A percentile compares a stretch with the other conserved stretches of the same genome.
Conservation (phyloP, 345 rosid genomes). For the Eutrema yunnanense region DNA sequence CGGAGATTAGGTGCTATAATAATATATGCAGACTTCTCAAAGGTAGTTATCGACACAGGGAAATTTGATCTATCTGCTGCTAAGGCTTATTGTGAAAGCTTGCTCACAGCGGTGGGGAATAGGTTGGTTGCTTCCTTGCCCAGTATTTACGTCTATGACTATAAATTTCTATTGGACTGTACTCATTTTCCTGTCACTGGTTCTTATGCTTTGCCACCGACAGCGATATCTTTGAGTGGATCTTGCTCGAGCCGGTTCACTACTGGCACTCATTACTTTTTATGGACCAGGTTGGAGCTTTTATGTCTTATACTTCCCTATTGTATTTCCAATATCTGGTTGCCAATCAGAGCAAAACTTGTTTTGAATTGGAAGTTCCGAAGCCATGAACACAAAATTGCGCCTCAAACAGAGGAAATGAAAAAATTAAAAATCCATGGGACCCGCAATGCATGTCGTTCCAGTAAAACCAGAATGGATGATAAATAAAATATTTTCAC, state of each 20-base stretch:
- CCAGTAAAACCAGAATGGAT: conserved; percentile 1
- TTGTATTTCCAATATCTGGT: background rate
- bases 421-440: background rate
- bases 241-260: conserved; percentile 72
- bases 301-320: background rate
- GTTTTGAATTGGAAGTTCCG: background rate
- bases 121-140: conserved; percentile 47
- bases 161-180: background rate
- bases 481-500: background rate
- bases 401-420: conserved; percentile 2
- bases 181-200: conserved; percentile 8
- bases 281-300: conserved; percentile 82
- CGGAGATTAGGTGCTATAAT: conserved; percentile 91
- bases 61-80: conserved; percentile 67
- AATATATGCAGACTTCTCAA: conserved; percentile 86
- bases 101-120: conserved; percentile 66
- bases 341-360: background rate
- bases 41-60: conserved; percentile 81
- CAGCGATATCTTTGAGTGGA: conserved; percentile 88
- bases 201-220: conserved; percentile 20
- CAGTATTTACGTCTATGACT: background rate
- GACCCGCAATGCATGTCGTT: conserved; percentile 1
- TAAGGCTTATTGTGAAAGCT: conserved; percentile 79
- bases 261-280: conserved; percentile 92
- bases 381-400: conserved; percentile 2